A percentile compares a stretch with the other conserved stretches of the same genome.
Evolutionary conservation across 257 asterid species (phyloP).

Genomic region (Nicotiana noctiflora): DNA sequence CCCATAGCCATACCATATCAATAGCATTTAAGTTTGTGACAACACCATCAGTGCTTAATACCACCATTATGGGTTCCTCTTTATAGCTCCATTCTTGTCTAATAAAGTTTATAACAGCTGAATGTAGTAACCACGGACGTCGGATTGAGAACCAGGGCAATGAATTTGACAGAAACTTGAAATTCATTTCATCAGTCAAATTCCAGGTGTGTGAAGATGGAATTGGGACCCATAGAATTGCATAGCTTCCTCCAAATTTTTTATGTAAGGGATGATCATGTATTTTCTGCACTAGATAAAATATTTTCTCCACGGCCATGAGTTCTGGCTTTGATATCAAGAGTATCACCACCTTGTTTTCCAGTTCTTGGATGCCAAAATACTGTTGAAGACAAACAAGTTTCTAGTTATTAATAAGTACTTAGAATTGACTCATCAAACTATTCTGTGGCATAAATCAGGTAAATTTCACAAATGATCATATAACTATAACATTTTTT

Average conservation of each 20-base stretch:
- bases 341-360: slow-evolving; percentile 54
- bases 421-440: neutral
- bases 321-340: slow-evolving; percentile 59
- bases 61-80: slow-evolving; percentile 46
- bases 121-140: slow-evolving; percentile 49
- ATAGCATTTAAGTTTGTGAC: slow-evolving; percentile 50
- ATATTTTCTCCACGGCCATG: slow-evolving; percentile 38
- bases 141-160: slow-evolving; percentile 57
- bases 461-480: too few species aligned
- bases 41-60: slow-evolving; percentile 34
- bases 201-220: slow-evolving; percentile 36
- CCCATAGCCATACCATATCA: slow-evolving; percentile 77
- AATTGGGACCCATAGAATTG: slow-evolving; percentile 59
- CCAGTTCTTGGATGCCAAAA: slow-evolving; percentile 38
- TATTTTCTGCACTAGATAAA: slow-evolving; percentile 46
- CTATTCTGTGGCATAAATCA: neutral
- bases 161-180: slow-evolving; percentile 36
- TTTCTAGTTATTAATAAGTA: neutral
- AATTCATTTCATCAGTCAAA: slow-evolving; percentile 27
- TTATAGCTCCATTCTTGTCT: slow-evolving; percentile 43
- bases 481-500: too few species aligned
- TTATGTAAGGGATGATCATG: slow-evolving; percentile 25
- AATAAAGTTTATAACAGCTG: slow-evolving; percentile 34
- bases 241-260: slow-evolving; percentile 22
- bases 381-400: slow-evolving; percentile 29